phyloP scores from a whole-genome alignment of 225 moss, liverwort and hornwort genomes.

The Rhytidiadelphus loreus region DNA sequence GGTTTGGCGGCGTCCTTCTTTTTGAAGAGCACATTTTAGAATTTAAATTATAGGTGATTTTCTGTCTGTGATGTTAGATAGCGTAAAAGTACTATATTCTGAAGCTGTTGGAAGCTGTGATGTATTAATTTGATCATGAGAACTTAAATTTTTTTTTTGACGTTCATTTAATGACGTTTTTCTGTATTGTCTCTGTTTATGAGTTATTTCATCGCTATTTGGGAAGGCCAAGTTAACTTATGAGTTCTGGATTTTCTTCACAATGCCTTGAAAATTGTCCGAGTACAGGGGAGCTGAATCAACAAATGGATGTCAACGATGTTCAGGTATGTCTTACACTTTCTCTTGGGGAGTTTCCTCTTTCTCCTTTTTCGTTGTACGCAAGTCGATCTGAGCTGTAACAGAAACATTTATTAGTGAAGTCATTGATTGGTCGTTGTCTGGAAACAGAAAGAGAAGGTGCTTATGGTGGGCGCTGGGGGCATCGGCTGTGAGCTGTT shows the following conservation, averaged over 20 bases:
- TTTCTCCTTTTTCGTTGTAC: neutral
- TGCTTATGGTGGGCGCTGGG: constrained; percentile 98
- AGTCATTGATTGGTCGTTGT: neutral
- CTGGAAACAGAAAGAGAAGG: constrained; percentile 57
- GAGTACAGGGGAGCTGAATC: constrained; percentile 10
- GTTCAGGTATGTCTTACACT: constrained; percentile 15
- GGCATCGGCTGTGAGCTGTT: constrained; percentile 98
- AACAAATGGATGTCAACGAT: constrained; percentile 4
- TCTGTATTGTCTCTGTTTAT: neutral
- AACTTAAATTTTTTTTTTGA: neutral
- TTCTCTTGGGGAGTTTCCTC: neutral
- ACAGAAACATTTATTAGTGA: neutral
- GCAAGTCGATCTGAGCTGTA: neutral
- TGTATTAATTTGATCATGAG: neutral
- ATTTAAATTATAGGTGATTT: neutral
- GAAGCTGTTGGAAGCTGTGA: neutral
- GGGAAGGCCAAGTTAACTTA: neutral
- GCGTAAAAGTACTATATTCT: no score
- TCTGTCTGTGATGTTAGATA: neutral
- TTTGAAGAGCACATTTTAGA: neutral
- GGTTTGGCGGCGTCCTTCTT: neutral
- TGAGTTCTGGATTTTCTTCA: neutral
- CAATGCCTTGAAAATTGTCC: neutral
- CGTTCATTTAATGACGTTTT: neutral
- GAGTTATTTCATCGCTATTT: neutral